Conservation (phyloP, 2,329 filamentous ascomycete species). For the Macroventuria anomochaeta region DNA sequence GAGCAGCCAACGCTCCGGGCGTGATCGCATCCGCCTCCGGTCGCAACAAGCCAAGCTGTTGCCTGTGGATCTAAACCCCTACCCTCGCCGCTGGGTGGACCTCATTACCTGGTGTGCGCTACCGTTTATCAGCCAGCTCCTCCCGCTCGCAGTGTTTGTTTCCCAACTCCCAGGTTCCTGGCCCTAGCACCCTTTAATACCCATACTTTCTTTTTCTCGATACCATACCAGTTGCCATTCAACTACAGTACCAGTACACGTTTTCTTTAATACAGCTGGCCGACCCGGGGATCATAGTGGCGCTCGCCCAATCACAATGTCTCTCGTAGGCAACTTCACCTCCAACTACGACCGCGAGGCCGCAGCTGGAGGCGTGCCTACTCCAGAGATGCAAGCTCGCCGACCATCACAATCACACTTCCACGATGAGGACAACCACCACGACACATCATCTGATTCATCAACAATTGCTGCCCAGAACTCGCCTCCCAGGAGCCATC, state of each 20-base stretch:
- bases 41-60: constrained; percentile 28
- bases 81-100: constrained; percentile 20
- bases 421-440: constrained; percentile 20
- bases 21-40: constrained; percentile 34
- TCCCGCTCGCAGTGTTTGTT: constrained; percentile 10
- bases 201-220: constrained; percentile 3
- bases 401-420: constrained; percentile 22
- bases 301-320: constrained; percentile 44
- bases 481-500: constrained; percentile 30
- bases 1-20: constrained; percentile 25
- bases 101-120: constrained; percentile 28
- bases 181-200: constrained; percentile 27
- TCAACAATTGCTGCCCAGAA: constrained; percentile 43
- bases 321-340: constrained; percentile 52
- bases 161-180: constrained; percentile 8
- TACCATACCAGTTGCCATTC: background rate
- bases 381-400: constrained; percentile 37
- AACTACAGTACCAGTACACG: background rate
- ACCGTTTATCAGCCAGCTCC: constrained; percentile 24
- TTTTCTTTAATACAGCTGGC: constrained; percentile 9
- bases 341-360: constrained; percentile 53
- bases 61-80: constrained; percentile 23
- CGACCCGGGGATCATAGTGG: constrained; percentile 14
- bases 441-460: constrained; percentile 37
- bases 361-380: constrained; percentile 45